Evolutionary conservation across 305 asterid species (phyloP), one percentile per base, ranked within the genome.

Genomic region (Stenogyne calaminthoides): DNA sequence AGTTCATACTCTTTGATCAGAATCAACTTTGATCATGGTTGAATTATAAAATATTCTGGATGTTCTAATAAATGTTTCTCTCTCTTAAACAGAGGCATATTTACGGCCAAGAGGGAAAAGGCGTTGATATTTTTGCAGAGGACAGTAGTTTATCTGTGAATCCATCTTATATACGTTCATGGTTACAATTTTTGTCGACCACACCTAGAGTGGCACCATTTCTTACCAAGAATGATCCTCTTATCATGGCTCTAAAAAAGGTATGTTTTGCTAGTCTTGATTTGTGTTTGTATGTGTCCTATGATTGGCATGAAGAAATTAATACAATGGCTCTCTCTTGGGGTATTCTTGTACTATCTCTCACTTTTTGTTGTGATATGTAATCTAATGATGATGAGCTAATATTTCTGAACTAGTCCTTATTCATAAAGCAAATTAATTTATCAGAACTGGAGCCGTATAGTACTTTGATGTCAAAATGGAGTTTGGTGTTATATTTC

Each of bases 161-260:
- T 80, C 95, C 97, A 76, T 88, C 87, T 71, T 88, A 94, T 57
- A 78, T 91, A 65, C 86, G 80, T 46, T 87, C 96, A 3, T 94
- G 99, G 99, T 80, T 88, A 70, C 84, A 84, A 78, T 89, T 81
- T 80, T 80, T 94, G 80, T 91, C 98, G 5, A 82, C 88, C 67
- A 87, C 97, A 34, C 96, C 99, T 64, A 85, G 97, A 69, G 95
- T 90, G 72, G 97, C 97, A 51, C 98, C 99, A 74, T 94, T 87
- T 80, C 89, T 91, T 74, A 63, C 92, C 34, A 92, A 86, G 84
- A 86, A 76, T 56, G 97, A 94, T 70, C 96, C 92, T 47, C 84
- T 94, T 62, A 83, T 92, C 79, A 74, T 72, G 86, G 99, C 98
- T 14, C 85, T 92, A 68, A 86, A 88, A 84, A 88, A 92, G 98